Evolutionary conservation across 1,139 yeast genomes (phyloP).

Genomic region (Lodderomyces margitis): DNA sequence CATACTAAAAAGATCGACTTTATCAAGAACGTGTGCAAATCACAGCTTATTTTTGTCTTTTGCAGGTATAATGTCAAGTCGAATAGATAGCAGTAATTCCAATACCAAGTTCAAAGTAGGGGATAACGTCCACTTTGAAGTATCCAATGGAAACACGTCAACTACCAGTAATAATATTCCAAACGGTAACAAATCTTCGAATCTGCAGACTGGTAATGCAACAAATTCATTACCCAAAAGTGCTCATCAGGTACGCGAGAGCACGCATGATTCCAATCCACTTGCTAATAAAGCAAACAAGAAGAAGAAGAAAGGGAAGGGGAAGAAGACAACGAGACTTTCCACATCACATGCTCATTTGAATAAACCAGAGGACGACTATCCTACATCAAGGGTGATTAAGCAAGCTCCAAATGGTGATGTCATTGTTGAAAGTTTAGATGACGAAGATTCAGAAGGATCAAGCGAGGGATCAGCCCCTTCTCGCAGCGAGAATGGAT

Average conservation of each 20-base stretch:
- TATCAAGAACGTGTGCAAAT: not conserved
- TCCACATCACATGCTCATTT: constrained; percentile 41
- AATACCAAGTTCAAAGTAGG: constrained; percentile 31
- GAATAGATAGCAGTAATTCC: not conserved
- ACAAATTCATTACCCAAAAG: too few relatives aligned
- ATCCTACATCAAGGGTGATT: constrained; percentile 71
- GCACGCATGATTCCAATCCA: not conserved
- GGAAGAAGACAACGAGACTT: constrained; percentile 17
- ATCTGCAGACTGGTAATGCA: not conserved
- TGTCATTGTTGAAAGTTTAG: constrained; percentile 58
- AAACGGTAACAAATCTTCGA: constrained; percentile 5
- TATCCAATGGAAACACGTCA: constrained; percentile 18
- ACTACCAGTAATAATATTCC: not conserved
- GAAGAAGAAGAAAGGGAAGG: constrained; percentile 35
- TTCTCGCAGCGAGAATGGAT: too few relatives aligned
- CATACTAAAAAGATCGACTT: too few relatives aligned
- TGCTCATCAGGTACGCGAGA: too few relatives aligned
- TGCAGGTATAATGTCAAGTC: constrained; percentile 1
- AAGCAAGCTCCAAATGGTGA: constrained; percentile 75
- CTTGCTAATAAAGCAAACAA: constrained; percentile 26
- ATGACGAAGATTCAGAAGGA: constrained; percentile 15
- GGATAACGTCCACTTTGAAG: constrained; percentile 60
- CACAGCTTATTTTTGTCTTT: not conserved
- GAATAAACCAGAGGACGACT: constrained; percentile 58
- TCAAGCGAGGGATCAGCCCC: constrained; percentile 4